A percentile compares a stretch with the other conserved stretches of the same genome.
phyloP scores from a whole-genome alignment of 805 yeast species.

The Candida takata region DNA sequence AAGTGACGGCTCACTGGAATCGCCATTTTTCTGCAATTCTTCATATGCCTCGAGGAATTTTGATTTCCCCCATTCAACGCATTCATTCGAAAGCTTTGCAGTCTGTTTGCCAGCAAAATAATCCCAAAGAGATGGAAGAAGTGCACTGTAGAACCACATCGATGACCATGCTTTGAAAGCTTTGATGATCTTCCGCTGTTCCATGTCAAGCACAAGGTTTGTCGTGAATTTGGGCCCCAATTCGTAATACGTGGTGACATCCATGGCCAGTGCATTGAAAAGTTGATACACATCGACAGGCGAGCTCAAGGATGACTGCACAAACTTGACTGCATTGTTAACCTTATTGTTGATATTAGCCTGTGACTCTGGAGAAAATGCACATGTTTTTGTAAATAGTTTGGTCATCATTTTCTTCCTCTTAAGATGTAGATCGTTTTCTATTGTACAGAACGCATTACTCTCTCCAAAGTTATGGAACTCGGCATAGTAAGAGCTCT shows the following conservation, averaged over 20 bases:
- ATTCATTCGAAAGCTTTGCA: slow-evolving; percentile 30
- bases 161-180: slow-evolving; percentile 44
- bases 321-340: slow-evolving; percentile 19
- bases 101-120: slow-evolving; percentile 39
- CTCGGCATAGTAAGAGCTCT: slow-evolving; percentile 47
- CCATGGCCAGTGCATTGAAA: slow-evolving; percentile 71
- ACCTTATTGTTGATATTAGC: slow-evolving; percentile 29
- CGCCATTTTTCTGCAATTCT: slow-evolving; percentile 14
- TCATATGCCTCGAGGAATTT: slow-evolving; percentile 23
- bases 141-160: slow-evolving; percentile 61
- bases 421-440: slow-evolving; percentile 39
- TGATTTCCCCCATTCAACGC: slow-evolving; percentile 38
- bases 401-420: slow-evolving; percentile 35
- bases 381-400: slow-evolving; percentile 38
- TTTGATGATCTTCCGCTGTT: slow-evolving; percentile 37
- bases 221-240: slow-evolving; percentile 46
- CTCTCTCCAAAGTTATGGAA: slow-evolving; percentile 50
- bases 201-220: slow-evolving; percentile 33
- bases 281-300: slow-evolving; percentile 50
- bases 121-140: slow-evolving; percentile 47
- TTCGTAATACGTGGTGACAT: slow-evolving; percentile 54
- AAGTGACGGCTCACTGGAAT: slow-evolving; percentile 12
- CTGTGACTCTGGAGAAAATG: slow-evolving; percentile 29
- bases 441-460: slow-evolving; percentile 53
- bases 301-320: slow-evolving; percentile 8